These are phyloP conservation scores for Boletus eberwhitei DNA, from an alignment of 768 basidiomycete species.

Conservation along the genomic window DNA sequence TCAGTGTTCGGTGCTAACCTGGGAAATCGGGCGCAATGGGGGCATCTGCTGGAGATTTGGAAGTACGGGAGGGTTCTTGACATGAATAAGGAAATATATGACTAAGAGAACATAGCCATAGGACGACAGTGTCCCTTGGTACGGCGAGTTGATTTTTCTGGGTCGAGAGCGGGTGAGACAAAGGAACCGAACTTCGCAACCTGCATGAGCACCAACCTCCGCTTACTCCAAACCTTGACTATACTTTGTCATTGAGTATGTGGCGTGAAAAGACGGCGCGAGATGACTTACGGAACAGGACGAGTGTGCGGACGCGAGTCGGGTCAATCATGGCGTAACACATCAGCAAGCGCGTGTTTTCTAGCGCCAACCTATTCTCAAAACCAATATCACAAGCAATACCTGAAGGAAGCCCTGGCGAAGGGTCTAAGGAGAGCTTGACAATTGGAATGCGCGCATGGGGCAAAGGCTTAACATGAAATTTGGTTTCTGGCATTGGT, in stretches of 20 bases:
- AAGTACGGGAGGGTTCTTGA: constrained; percentile 94
- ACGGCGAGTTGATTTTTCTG: constrained; percentile 98
- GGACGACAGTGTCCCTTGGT: constrained; percentile 93
- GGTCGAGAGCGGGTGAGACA: neutral
- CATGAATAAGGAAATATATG: constrained; percentile 96
- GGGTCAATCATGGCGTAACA: constrained; percentile 98
- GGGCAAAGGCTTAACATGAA: constrained; percentile 92
- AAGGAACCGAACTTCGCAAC: neutral
- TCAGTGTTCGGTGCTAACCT: constrained; percentile 41
- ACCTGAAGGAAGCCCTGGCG: constrained; percentile 74
- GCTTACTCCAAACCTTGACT: constrained; percentile 99
- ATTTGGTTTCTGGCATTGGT: constrained; percentile 78
- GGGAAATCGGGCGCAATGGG: constrained; percentile 80
- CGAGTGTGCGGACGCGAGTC: constrained; percentile 87
- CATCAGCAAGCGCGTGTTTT: constrained; percentile 94
- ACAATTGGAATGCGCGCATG: constrained; percentile 98
- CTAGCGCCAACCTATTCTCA: constrained; percentile 93
- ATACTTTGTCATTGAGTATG: constrained; percentile 11
- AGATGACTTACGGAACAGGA: constrained; percentile 84
- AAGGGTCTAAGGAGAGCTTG: constrained; percentile 89
- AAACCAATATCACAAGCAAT: constrained; percentile 99
- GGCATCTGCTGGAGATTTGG: constrained; percentile 97
- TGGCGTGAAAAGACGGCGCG: constrained; percentile 6
- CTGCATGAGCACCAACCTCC: constrained; percentile 49
- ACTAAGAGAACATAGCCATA: constrained; percentile 98